Evolutionary conservation across 169 alveolate genomes (phyloP).

Genomic region (Eimeria necatrix): DNA sequence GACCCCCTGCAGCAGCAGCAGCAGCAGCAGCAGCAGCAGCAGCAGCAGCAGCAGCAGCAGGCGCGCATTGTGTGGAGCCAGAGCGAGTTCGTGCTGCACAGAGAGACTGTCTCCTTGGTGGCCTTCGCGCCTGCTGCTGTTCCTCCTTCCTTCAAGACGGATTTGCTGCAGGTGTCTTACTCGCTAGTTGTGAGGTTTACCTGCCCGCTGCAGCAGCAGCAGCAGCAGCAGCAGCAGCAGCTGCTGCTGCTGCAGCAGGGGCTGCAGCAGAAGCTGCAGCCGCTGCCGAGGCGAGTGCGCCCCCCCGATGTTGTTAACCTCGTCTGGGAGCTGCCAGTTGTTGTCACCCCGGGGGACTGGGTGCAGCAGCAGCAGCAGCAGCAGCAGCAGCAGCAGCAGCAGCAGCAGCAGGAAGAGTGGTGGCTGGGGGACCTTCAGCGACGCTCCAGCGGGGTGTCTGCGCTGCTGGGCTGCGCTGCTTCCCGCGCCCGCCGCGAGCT

Average conservation of each 20-base stretch:
- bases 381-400: conserved; percentile 48
- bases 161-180: conserved; percentile 18
- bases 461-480: conserved; percentile 21
- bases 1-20: background rate
- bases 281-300: background rate
- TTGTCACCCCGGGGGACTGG: background rate
- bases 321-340: conserved; percentile 36
- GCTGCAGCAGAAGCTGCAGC: conserved; percentile 52
- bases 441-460: background rate
- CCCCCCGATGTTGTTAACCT: conserved; percentile 1
- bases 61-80: conserved; percentile 31
- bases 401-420: conserved; percentile 36
- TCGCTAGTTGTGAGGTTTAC: background rate
- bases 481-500: conserved; percentile 17
- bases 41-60: conserved; percentile 45
- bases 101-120: conserved; percentile 12
- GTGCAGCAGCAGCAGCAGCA: conserved; percentile 26
- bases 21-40: conserved; percentile 57
- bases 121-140: background rate
- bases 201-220: conserved; percentile 16
- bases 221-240: conserved; percentile 23
- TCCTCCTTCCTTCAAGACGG: background rate
- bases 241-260: conserved; percentile 23
- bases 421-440: conserved; percentile 7
- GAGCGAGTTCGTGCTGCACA: conserved; percentile 9